phyloP scores from a whole-genome alignment of 2,329 filamentous ascomycete genomes.

The Colletotrichum lupini region DNA sequence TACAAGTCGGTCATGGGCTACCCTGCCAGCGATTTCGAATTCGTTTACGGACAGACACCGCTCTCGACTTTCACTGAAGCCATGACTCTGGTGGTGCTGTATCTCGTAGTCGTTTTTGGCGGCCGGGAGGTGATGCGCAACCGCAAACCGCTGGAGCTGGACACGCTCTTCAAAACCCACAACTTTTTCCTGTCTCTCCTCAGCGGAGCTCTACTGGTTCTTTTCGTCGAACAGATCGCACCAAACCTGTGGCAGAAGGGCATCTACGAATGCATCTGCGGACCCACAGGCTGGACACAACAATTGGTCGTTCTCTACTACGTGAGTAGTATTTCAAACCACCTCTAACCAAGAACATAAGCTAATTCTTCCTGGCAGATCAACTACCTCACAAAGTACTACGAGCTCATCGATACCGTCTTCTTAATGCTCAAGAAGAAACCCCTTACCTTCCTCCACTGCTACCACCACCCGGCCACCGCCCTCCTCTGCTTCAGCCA shows the following conservation, averaged over 20 bases:
- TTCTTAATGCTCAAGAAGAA: conserved; percentile 97
- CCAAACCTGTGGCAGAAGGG: conserved; percentile 79
- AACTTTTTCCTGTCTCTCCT: conserved; percentile 87
- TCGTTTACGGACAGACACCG: conserved; percentile 78
- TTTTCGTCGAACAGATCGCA: conserved; percentile 85
- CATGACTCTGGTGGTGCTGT: conserved; percentile 75
- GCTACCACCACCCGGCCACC: conserved; percentile 91
- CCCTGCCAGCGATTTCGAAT: conserved; percentile 81
- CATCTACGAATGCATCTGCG: conserved; percentile 83
- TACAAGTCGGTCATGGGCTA: conserved; percentile 78
- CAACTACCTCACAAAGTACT: conserved; percentile 92
- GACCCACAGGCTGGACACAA: conserved; percentile 81
- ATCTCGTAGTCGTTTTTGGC: conserved; percentile 87
- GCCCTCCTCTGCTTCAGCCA: conserved; percentile 92
- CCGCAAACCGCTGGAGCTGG: conserved; percentile 79
- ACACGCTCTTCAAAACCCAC: conserved; percentile 84
- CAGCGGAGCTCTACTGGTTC: conserved; percentile 75
- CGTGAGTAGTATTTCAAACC: conserved; percentile 60
- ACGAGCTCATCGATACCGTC: conserved; percentile 87
- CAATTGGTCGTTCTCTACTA: conserved; percentile 88
- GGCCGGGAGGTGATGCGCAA: conserved; percentile 86
- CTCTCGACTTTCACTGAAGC: conserved; percentile 84
- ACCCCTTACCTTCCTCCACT: conserved; percentile 92
- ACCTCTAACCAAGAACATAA: neutral
- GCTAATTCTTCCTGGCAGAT: conserved; percentile 66